These are phyloP conservation scores for Ogataea pignaliae DNA, from an alignment of 805 yeast species.

Conservation along the genomic window DNA sequence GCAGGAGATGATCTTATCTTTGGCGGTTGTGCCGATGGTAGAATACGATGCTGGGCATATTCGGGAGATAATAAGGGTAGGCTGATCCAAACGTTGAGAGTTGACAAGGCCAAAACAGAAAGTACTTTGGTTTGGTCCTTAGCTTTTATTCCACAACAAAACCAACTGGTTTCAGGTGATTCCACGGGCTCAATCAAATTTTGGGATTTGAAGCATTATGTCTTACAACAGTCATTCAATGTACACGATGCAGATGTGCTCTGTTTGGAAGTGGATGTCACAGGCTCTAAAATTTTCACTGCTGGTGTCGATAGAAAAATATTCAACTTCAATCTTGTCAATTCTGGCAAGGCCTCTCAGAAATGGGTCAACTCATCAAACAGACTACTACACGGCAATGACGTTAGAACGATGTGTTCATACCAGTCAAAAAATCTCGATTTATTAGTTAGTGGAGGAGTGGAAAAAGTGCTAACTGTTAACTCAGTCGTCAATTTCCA, in stretches of 20 bases:
- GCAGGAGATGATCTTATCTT: slow-evolving; percentile 56
- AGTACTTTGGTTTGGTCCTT: slow-evolving; percentile 92
- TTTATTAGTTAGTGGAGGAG: slow-evolving; percentile 78
- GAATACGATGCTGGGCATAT: slow-evolving; percentile 76
- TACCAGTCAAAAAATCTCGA: slow-evolving; percentile 66
- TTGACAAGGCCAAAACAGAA: slow-evolving; percentile 81
- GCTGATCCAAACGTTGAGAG: slow-evolving; percentile 80
- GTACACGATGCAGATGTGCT: slow-evolving; percentile 91
- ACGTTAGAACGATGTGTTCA: slow-evolving; percentile 70
- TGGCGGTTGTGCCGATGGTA: slow-evolving; percentile 96
- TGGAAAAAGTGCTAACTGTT: slow-evolving; percentile 64
- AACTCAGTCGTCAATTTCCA: slow-evolving; percentile 64
- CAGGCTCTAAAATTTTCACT: slow-evolving; percentile 65
- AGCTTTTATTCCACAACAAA: slow-evolving; percentile 51
- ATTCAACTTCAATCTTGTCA: slow-evolving; percentile 58
- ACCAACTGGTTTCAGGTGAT: slow-evolving; percentile 91
- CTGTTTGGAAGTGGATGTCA: slow-evolving; percentile 56
- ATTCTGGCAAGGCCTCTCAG: slow-evolving; percentile 27
- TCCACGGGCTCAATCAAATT: slow-evolving; percentile 91
- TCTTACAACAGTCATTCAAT: slow-evolving; percentile 75
- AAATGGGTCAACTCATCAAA: slow-evolving; percentile 78
- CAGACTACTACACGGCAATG: slow-evolving; percentile 81
- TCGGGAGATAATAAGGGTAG: slow-evolving; percentile 48
- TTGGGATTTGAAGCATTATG: slow-evolving; percentile 80
- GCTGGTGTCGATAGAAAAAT: slow-evolving; percentile 95